Evolutionary conservation across 1,284 basidiomycete genomes (phyloP).

Genomic region (Schizophyllum amplum): DNA sequence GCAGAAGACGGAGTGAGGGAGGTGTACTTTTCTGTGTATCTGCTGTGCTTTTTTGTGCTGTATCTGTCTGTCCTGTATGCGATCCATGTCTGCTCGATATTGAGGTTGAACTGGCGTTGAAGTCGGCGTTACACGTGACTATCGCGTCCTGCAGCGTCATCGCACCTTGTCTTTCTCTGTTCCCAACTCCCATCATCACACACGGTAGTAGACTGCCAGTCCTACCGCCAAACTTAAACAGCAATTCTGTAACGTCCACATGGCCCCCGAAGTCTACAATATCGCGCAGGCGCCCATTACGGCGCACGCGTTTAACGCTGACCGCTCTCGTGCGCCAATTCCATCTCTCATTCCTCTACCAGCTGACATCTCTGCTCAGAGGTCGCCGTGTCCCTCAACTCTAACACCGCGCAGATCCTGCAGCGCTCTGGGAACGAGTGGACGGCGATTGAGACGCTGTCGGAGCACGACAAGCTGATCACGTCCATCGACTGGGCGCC

Average conservation of each 20-base stretch:
- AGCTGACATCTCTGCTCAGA: conserved; percentile 40
- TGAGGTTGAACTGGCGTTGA: too few species aligned
- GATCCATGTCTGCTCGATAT: not conserved
- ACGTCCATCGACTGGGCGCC: conserved; percentile 99
- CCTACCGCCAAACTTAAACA: conserved; percentile 48
- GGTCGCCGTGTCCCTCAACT: conserved; percentile 88
- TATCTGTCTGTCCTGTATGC: not conserved
- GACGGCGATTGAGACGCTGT: conserved; percentile 72
- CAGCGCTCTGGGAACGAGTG: conserved; percentile 62
- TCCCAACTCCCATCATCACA: not conserved
- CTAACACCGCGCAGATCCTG: conserved; percentile 85
- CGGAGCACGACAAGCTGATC: conserved; percentile 98
- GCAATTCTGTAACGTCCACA: conserved; percentile 20
- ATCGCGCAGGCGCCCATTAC: conserved; percentile 83
- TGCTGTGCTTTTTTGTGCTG: not conserved
- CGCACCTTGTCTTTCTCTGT: not conserved
- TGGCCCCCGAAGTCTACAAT: conserved; percentile 77
- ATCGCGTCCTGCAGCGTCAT: too few species aligned
- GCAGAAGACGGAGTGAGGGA: conserved; percentile 20
- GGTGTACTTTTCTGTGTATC: conserved; percentile 5
- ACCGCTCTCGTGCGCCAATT: conserved; percentile 66
- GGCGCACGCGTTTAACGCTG: conserved; percentile 88
- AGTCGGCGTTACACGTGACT: too few species aligned
- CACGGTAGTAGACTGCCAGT: conserved; percentile 69
- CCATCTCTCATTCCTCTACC: conserved; percentile 2